These are phyloP conservation scores for Tylopilus rubrobrunneus DNA, from an alignment of 768 basidiomycete genomes.

Conservation along the genomic window DNA sequence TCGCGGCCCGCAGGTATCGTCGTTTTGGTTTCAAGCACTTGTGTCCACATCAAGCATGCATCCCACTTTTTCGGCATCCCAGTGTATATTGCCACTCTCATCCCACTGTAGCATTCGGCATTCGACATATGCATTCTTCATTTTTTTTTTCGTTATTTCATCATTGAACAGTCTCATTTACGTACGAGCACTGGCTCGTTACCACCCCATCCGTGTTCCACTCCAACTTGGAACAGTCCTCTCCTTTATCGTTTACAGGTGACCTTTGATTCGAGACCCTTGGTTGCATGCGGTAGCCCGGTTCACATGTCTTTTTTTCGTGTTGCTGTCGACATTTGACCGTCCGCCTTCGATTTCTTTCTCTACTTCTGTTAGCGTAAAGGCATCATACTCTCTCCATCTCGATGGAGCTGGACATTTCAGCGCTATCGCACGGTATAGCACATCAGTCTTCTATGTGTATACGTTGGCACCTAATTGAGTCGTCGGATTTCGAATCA, in stretches of 20 bases:
- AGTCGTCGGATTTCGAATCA: not conserved
- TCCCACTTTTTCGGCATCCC: slow-evolving; percentile 16
- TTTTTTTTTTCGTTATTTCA: not conserved
- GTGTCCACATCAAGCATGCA: slow-evolving; percentile 17
- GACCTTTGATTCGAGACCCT: not conserved
- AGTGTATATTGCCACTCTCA: slow-evolving; percentile 31
- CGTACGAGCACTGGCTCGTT: not conserved
- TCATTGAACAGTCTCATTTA: not conserved
- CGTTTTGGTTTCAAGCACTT: slow-evolving; percentile 4
- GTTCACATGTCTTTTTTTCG: not conserved
- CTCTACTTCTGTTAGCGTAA: not conserved
- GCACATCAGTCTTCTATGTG: not conserved
- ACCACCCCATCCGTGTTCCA: slow-evolving; percentile 5
- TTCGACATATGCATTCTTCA: slow-evolving; percentile 27
- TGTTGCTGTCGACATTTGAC: not conserved
- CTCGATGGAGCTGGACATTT: slow-evolving; percentile 21
- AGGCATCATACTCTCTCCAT: slow-evolving; percentile 12
- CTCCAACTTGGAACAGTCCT: slow-evolving; percentile 11
- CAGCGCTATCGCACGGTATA: slow-evolving; percentile 2
- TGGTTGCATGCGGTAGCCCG: not conserved
- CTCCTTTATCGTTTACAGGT: slow-evolving; percentile 10
- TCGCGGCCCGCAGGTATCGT: not conserved
- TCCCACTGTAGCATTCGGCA: slow-evolving; percentile 26
- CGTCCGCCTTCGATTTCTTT: slow-evolving; percentile 5
- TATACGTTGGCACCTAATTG: not conserved